Percentiles rank a stretch among this genome's conserved stretches.
Evolutionary conservation across 2,329 filamentous ascomycete genomes (phyloP).

Genomic region (Talaromyces verruculosus): DNA sequence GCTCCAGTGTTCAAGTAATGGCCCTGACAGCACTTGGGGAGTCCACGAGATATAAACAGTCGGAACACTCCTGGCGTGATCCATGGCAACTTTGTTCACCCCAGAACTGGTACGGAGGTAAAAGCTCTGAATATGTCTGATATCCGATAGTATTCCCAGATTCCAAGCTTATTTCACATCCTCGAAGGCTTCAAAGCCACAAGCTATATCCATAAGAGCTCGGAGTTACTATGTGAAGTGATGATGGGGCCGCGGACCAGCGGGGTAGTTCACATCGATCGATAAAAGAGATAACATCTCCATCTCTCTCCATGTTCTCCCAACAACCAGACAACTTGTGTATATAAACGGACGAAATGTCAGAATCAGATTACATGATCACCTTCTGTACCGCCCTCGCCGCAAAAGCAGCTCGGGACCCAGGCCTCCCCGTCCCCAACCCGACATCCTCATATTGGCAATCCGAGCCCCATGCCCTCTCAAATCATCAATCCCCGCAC

Average conservation of each 20-base stretch:
- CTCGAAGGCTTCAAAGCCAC: too few species aligned
- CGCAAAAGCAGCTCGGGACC: conserved; percentile 28
- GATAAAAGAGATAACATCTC: neutral
- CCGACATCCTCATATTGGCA: conserved; percentile 43
- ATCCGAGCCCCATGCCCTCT: conserved; percentile 33
- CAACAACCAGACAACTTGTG: neutral
- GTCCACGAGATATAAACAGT: neutral
- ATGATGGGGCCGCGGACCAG: conserved; percentile 1
- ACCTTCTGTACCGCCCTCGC: conserved; percentile 13
- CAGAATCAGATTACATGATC: conserved; percentile 24
- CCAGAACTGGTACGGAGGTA: neutral
- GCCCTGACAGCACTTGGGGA: neutral
- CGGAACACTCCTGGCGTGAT: neutral
- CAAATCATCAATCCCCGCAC: conserved; percentile 30
- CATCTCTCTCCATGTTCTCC: neutral
- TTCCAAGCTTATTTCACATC: too few species aligned
- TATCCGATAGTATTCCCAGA: neutral
- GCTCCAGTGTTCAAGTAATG: neutral
- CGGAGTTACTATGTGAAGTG: neutral
- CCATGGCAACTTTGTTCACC: neutral
- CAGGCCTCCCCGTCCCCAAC: conserved; percentile 37
- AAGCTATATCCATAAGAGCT: neutral
- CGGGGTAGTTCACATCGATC: neutral
- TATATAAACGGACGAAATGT: neutral
- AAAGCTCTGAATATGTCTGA: neutral